phyloP scores from a whole-genome alignment of 345 rosid genomes.

The Eucalyptus cladocalyx region DNA sequence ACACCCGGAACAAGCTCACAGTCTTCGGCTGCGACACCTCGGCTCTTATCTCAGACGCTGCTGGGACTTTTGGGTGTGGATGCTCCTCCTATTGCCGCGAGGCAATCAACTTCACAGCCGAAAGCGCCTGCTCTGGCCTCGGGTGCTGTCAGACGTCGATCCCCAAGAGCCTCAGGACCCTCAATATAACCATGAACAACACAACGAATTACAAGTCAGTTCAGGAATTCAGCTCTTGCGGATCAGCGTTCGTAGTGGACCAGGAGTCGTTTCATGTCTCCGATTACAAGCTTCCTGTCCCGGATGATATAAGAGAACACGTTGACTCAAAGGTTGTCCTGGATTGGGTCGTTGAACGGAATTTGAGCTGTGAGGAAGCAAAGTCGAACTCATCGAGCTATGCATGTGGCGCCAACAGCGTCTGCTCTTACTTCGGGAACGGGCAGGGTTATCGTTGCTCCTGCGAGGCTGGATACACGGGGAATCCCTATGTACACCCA shows the following conservation, averaged over 20 bases:
- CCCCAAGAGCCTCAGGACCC: background rate
- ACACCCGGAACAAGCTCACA: background rate
- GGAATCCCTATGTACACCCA: background rate
- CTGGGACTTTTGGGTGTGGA: background rate
- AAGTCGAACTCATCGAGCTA: background rate
- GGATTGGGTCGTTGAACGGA: background rate
- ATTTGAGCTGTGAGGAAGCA: background rate
- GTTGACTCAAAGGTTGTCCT: background rate
- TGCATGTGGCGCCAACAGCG: background rate
- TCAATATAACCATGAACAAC: background rate
- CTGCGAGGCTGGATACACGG: background rate
- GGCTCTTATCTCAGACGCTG: background rate
- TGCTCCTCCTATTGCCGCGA: background rate
- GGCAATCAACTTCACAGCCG: background rate
- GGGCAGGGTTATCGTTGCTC: background rate
- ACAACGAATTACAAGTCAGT: background rate
- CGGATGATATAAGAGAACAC: background rate
- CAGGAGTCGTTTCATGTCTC: background rate
- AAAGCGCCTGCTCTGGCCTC: background rate
- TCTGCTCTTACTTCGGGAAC: background rate
- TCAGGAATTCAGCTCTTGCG: background rate
- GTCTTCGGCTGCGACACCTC: background rate
- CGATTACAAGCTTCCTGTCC: background rate
- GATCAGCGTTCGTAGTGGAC: background rate
- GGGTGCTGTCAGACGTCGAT: background rate